phyloP scores from a whole-genome alignment of 2,329 filamentous ascomycete genomes.

The Claviceps spartinae region DNA sequence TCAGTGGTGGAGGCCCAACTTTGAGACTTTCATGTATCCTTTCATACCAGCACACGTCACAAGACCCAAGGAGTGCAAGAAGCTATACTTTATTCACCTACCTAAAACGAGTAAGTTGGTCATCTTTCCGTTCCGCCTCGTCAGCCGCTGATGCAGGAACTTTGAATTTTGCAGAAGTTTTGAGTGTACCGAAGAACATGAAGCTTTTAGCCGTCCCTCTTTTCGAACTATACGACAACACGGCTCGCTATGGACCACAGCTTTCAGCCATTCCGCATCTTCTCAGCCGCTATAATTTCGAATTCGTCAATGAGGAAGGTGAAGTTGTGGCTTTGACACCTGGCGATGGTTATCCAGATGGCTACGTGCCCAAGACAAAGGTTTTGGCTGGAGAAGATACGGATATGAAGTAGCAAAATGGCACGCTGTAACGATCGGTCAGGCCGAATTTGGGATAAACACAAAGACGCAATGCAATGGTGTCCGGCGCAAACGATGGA shows the following conservation, averaged over 20 bases:
- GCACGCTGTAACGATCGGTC: constrained; percentile 16
- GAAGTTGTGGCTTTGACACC: constrained; percentile 78
- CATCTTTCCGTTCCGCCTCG: not conserved
- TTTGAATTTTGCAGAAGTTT: constrained; percentile 49
- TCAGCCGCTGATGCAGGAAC: not conserved
- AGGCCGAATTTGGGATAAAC: constrained; percentile 12
- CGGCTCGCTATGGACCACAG: constrained; percentile 84
- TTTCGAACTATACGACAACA: constrained; percentile 98
- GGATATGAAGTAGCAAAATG: constrained; percentile 43
- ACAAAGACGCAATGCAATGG: constrained; percentile 15
- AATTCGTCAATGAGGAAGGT: constrained; percentile 89
- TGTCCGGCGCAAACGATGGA: constrained; percentile 20
- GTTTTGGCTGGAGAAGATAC: constrained; percentile 51
- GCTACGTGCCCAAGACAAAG: constrained; percentile 49
- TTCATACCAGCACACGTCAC: constrained; percentile 95
- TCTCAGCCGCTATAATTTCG: constrained; percentile 90
- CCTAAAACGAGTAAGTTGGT: constrained; percentile 65
- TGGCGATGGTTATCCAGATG: constrained; percentile 45
- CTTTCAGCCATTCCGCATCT: constrained; percentile 92
- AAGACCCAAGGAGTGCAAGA: constrained; percentile 96
- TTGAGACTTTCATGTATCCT: constrained; percentile 99
- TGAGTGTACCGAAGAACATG: constrained; percentile 99
- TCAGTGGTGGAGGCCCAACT: constrained; percentile 98
- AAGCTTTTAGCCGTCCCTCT: constrained; percentile 93
- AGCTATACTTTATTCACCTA: constrained; percentile 92